Base-by-base conservation (phyloP, 306 rosid genomes). In the Ceratonia siliqua region DNA sequence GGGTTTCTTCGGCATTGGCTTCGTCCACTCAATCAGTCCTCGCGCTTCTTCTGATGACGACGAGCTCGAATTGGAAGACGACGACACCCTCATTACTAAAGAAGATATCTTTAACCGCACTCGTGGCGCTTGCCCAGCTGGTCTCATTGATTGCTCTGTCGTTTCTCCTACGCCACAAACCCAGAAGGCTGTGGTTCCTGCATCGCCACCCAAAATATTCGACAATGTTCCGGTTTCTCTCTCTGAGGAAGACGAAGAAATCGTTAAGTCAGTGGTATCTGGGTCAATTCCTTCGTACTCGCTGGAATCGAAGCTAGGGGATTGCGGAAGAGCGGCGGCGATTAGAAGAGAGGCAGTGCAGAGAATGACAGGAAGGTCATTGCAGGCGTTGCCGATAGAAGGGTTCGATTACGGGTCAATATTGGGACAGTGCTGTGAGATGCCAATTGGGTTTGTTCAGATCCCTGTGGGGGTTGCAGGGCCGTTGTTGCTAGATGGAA, bases 391-490 rank as follows among this genome's bases (percentile, higher is more conserved):
- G 15, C 91, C 97, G 0, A 53, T 93, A 57, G 94, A 79, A 14
- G 93, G 97, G 2, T 90, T 91, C 38, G 85, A 93, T 72, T 93
- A 89, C 36, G 94, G 72, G 21, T 86, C 98, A 0, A 91, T 93
- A 28, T 67, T 93, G 70, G 98, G 98, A 3, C 97, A 93, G 82
- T 93, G 98, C 78, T 93, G 98, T 13, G 98, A 93, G 66, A 89
- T 93, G 98, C 98, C 98, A n/a, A 73, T 93, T 22, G 98, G 98
- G 32, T 93, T 78, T 55, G 59, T 93, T 4, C 97, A 91, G 74
- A 89, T 93, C 70, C 98, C 98, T 8, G 96, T 93, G 21, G 98
- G 98, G 20, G 84, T 93, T 6, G 98, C 92, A 0, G 98, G 98
- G 5, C 98, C 98, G 0, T 64, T 93, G 81, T 70, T 86, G 66